A percentile compares a stretch with the other conserved stretches of the same genome.
Conservation (phyloP, 352 stramenopile genomes). For the Globisporangium sylvaticum region DNA sequence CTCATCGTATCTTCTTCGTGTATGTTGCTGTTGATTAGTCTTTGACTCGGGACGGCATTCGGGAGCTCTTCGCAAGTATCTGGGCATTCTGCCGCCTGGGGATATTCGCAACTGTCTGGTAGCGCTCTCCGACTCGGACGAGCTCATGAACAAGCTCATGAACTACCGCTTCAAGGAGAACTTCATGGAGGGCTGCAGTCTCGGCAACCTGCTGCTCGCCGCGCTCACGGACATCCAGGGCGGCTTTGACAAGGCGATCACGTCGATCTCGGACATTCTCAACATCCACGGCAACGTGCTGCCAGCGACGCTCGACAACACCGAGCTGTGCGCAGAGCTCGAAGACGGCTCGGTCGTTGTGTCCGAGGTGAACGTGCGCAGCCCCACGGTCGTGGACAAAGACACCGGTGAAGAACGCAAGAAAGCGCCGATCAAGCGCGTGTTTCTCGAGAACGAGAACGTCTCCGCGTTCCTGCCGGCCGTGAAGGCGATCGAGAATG, state of each 20-base stretch:
- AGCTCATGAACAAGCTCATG: constrained; percentile 86
- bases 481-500: constrained; percentile 77
- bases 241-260: constrained; percentile 77
- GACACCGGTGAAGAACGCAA: constrained; percentile 32
- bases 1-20: neutral
- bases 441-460: constrained; percentile 73
- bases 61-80: constrained; percentile 72
- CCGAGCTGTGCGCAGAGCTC: constrained; percentile 76
- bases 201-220: constrained; percentile 76
- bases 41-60: constrained; percentile 85
- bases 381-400: constrained; percentile 38
- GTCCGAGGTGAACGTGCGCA: constrained; percentile 83
- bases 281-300: constrained; percentile 81
- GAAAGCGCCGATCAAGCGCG: constrained; percentile 73
- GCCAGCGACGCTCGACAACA: constrained; percentile 80
- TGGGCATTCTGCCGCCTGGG: constrained; percentile 77
- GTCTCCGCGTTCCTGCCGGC: constrained; percentile 69
- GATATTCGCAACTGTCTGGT: constrained; percentile 88
- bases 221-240: constrained; percentile 80
- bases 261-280: constrained; percentile 80
- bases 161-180: constrained; percentile 87
- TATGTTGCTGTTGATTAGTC: constrained; percentile 27
- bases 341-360: constrained; percentile 66
- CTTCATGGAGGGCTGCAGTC: constrained; percentile 84
- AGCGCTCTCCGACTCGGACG: constrained; percentile 76